Conservation (phyloP, 2,329 filamentous ascomycete genomes). For the Clarireedia homoeocarpa region DNA sequence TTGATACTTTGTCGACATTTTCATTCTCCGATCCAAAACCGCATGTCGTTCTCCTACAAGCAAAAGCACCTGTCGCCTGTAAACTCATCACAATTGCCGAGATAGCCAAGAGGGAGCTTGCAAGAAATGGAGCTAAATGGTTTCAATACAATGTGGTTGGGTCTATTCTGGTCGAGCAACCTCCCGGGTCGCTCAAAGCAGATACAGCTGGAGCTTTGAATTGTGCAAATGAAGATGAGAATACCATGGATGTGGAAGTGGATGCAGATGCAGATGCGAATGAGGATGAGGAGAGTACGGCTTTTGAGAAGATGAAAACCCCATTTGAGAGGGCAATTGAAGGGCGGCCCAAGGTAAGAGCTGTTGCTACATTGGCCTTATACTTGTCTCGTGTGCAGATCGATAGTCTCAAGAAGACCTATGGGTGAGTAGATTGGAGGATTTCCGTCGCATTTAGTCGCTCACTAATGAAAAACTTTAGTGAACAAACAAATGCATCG, state of each 20-base stretch:
- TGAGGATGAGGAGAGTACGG: slow-evolving; percentile 25
- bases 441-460: neutral
- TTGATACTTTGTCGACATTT: slow-evolving; percentile 22
- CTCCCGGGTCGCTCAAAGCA: neutral
- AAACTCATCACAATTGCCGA: slow-evolving; percentile 65
- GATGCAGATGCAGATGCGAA: slow-evolving; percentile 10
- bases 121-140: slow-evolving; percentile 36
- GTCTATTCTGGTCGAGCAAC: slow-evolving; percentile 14
- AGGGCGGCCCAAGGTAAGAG: slow-evolving; percentile 37
- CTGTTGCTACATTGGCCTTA: slow-evolving; percentile 49
- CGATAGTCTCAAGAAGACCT: slow-evolving; percentile 43
- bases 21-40: slow-evolving; percentile 26
- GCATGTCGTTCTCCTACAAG: slow-evolving; percentile 32
- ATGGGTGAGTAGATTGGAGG: slow-evolving; percentile 22
- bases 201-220: slow-evolving; percentile 13
- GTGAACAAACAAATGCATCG: slow-evolving; percentile 29
- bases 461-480: slow-evolving; percentile 10
- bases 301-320: slow-evolving; percentile 51
- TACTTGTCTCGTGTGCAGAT: slow-evolving; percentile 49
- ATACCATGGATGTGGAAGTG: slow-evolving; percentile 32
- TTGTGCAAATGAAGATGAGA: slow-evolving; percentile 25
- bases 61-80: slow-evolving; percentile 36
- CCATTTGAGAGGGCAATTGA: slow-evolving; percentile 47
- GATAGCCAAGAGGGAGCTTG: slow-evolving; percentile 52
- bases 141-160: slow-evolving; percentile 32